phyloP scores from a whole-genome alignment of 1,284 basidiomycete species.

The Boletus subluridellus region DNA sequence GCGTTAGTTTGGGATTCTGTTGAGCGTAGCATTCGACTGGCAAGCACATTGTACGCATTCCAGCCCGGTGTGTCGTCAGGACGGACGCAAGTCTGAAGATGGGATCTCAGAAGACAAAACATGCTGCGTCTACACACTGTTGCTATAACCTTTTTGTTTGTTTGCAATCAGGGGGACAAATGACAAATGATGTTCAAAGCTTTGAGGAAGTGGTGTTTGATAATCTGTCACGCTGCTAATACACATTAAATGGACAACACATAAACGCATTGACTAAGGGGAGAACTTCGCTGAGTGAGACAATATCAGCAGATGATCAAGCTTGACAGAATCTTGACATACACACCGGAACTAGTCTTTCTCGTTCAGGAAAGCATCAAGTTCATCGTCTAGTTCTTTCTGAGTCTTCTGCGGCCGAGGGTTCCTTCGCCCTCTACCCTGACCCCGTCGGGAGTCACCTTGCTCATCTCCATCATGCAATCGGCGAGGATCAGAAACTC shows the following conservation, averaged over 20 bases:
- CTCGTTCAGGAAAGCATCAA: slow-evolving; percentile 68
- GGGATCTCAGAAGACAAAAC: not conserved
- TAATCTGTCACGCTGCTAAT: slow-evolving; percentile 1
- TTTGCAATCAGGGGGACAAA: not conserved
- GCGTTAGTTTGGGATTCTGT: not conserved
- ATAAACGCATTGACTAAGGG: not conserved
- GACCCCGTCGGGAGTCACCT: slow-evolving; percentile 18
- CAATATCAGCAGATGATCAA: slow-evolving; percentile 8
- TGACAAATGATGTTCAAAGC: not conserved
- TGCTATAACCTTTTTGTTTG: too few species aligned
- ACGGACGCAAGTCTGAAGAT: not conserved
- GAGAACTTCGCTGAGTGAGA: not conserved
- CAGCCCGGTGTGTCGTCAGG: not conserved
- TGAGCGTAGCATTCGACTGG: not conserved
- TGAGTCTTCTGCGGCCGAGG: slow-evolving; percentile 54
- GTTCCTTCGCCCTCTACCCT: slow-evolving; percentile 32
- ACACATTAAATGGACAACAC: slow-evolving; percentile 4
- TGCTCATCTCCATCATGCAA: slow-evolving; percentile 22
- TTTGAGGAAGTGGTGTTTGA: slow-evolving; percentile 15
- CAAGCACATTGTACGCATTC: not conserved
- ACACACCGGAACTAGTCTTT: slow-evolving; percentile 28
- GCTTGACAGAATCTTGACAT: slow-evolving; percentile 1
- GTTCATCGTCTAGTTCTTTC: slow-evolving; percentile 71
- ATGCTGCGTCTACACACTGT: not conserved
- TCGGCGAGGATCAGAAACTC: slow-evolving; percentile 20